Base-by-base conservation (phyloP, 2,329 filamentous ascomycete genomes). In the Hypoxylon sp. region DNA sequence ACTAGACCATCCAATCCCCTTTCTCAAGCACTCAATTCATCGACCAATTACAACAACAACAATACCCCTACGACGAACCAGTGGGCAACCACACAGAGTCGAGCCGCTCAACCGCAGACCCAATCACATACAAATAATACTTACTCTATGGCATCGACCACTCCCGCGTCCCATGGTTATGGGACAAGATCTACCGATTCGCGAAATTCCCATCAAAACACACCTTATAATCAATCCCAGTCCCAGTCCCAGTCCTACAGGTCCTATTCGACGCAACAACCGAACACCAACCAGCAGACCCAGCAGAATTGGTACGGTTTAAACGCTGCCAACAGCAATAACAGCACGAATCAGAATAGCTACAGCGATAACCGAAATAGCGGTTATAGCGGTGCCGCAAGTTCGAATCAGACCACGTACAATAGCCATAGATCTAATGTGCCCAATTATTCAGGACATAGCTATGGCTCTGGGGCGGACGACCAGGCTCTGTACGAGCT, bases 281-380 rank as follows among this genome's bases (percentile, higher is more conserved):
- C 56, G 23, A 68, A 59, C 68, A 72, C 71, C 58, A 64, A 52
- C 48, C 76, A 76, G 38, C 77, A 76, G 49, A 67, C 73, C 10
- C 75, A 78, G 19, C 75, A 77, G 55, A 73, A 70, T 28, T 81
- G 79, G 80, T 80, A 80, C 62, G 74, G 75, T 5, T 77, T 80
- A 56, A 53, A 69, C 6, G 51, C 73, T 48, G 74, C 49, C 59
- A 72, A 46, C 49, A 68, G 60, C 23, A 72, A 57, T 11, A 75
- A 73, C 52, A 76, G 52, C 55, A 66, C 55, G 28, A 68, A 67
- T 32, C 73, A 74, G 46, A 63, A 51, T 45, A 64, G 49, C 56
- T 78, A 74, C 45, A 63, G 53, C 25, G 69, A 60, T 41, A 76
- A 67, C 53, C 70, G 73, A 43, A 74, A 67, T 60, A 67, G 59